Evolutionary conservation across 352 stramenopile genomes (phyloP), one percentile per base, ranked within the genome.

Genomic region (Phytophthora tubulina): DNA sequence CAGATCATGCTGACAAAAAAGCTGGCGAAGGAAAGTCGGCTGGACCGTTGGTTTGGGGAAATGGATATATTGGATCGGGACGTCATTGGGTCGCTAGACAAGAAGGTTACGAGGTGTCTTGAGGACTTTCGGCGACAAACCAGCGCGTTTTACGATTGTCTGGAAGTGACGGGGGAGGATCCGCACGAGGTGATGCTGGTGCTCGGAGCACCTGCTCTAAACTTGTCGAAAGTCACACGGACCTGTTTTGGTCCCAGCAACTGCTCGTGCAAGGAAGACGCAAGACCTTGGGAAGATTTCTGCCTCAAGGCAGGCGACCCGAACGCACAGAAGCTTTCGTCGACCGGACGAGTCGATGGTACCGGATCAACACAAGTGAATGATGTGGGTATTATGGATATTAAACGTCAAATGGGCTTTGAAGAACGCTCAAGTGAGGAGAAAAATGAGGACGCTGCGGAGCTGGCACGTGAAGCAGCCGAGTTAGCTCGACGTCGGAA

Each of bases 371-470:
- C 39, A 14, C 49, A 67, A 48, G 51, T 30, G 6, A 38, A 80
- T 15, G 63, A 91, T 44, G 70, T 91, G 31, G 84, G 86, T 6
- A 79, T 93, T 35, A 72, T 73, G 17, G 84, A 88, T 50, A 84
- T 93, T 38, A 93, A 92, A 63, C 81, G 86, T 15, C 79, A 86
- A 62, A 90, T 82, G 65, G 86, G 86, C 4, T 92, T 88, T 63
- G 69, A 82, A 44, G 46, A 81, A 35, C 35, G 64, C 15, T 72
- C 56, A 30, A 35, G 44, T 0, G 64, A 72, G 30, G 75, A 81
- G 11, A 59, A 39, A 36, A 48, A 80, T 3, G 50, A 76, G 5
- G 55, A 78, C n/a, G 49, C 21, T 13, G 42, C 32, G 15, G 44
- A 48, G 33, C 64, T 79, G 41, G 55, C 62, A 21, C 60, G 70